Evolutionary conservation across 306 rosid species (phyloP).

Genomic region (Cucurbita ficifolia): DNA sequence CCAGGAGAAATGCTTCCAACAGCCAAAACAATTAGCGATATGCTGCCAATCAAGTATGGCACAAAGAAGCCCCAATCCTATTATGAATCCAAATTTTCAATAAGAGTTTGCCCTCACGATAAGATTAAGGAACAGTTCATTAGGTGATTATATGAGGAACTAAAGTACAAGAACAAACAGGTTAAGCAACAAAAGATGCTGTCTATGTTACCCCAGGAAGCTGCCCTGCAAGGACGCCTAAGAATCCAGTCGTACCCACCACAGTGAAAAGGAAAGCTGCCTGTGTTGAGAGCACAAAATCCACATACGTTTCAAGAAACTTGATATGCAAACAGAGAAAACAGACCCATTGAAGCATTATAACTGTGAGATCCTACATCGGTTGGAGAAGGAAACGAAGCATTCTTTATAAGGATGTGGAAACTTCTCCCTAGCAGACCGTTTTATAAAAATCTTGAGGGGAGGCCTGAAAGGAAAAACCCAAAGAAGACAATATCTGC

Average conservation of each 20-base stretch:
- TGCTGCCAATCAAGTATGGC: constrained; percentile 85
- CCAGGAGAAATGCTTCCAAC: constrained; percentile 93
- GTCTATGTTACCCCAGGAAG: constrained; percentile 81
- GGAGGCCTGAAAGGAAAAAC: too few relatives aligned
- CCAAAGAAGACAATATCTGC: too few relatives aligned
- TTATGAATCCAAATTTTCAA: constrained; percentile 16
- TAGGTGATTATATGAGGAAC: neutral
- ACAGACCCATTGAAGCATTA: neutral
- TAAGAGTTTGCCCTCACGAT: neutral
- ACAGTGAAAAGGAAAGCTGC: constrained; percentile 97
- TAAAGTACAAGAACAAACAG: too few relatives aligned
- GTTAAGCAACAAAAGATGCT: neutral
- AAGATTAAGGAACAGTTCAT: neutral
- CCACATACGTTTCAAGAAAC: neutral
- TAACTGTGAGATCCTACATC: neutral
- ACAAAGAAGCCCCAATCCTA: constrained; percentile 96
- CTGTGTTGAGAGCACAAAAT: constrained; percentile 26
- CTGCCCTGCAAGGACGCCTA: constrained; percentile 74
- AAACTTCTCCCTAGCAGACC: too few relatives aligned
- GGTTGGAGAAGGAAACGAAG: too few relatives aligned
- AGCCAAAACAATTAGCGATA: constrained; percentile 72
- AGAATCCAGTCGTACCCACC: constrained; percentile 82
- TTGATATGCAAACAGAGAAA: neutral
- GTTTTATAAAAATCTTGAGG: too few relatives aligned
- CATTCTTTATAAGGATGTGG: too few relatives aligned